phyloP scores from a whole-genome alignment of 2,329 filamentous ascomycete species.

The Alternaria arborescens region DNA sequence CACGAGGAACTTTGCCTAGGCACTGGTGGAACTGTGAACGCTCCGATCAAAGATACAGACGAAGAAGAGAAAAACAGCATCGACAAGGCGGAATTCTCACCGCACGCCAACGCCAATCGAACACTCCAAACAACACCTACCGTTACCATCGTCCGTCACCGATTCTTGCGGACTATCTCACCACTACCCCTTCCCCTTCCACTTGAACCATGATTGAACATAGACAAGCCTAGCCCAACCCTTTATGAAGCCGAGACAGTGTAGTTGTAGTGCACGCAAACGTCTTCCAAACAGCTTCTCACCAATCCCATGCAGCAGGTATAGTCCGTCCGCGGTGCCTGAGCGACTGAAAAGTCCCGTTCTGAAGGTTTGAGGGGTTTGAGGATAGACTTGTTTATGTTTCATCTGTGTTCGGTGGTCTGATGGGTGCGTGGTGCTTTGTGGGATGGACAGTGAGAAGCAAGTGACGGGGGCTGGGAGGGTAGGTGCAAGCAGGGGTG shows the following conservation, averaged over 20 bases:
- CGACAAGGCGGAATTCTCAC: not conserved
- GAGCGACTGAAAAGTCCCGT: slow-evolving; percentile 6
- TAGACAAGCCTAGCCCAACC: not conserved
- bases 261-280: not conserved
- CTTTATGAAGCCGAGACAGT: not conserved
- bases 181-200: not conserved
- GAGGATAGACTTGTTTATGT: not conserved
- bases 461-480: not conserved
- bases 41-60: not conserved
- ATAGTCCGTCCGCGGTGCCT: slow-evolving; percentile 14
- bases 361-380: slow-evolving; percentile 8
- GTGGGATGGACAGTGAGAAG: not conserved
- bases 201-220: not conserved
- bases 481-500: not conserved
- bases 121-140: not conserved
- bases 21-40: not conserved
- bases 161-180: not conserved
- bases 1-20: slow-evolving; percentile 5
- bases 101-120: not conserved
- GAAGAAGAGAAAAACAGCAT: not conserved
- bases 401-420: not conserved
- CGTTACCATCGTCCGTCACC: not conserved
- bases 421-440: not conserved
- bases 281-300: not conserved
- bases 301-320: slow-evolving; percentile 13